These are phyloP conservation scores for Cryptococcus floricola DNA, from an alignment of 1,284 basidiomycete species.

Conservation along the genomic window DNA sequence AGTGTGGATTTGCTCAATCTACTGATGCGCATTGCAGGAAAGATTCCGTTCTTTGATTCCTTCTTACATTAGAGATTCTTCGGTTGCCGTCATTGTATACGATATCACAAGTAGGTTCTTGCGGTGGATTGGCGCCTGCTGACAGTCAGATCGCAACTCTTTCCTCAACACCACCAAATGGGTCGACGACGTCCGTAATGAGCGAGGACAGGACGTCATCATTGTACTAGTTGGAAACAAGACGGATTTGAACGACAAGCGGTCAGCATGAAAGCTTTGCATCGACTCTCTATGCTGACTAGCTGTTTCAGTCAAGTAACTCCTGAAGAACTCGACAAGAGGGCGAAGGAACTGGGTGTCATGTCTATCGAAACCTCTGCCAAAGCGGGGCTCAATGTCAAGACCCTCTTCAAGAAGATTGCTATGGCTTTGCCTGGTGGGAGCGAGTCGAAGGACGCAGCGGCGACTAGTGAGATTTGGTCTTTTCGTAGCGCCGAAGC, in stretches of 20 bases:
- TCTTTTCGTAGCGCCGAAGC: neutral
- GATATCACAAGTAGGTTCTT: conserved; percentile 89
- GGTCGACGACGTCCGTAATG: conserved; percentile 98
- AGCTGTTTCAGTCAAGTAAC: conserved; percentile 79
- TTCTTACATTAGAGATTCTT: conserved; percentile 97
- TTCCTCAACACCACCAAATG: conserved; percentile 98
- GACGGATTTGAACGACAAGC: conserved; percentile 67
- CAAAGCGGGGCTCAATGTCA: conserved; percentile 99
- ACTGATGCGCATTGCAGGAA: conserved; percentile 58
- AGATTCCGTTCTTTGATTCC: conserved; percentile 97
- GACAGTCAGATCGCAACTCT: conserved; percentile 74
- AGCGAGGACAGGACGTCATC: conserved; percentile 96
- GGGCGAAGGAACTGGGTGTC: conserved; percentile 86
- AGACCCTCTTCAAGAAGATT: conserved; percentile 97
- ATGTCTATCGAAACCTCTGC: conserved; percentile 99
- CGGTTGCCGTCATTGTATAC: conserved; percentile 96
- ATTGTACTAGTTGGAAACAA: conserved; percentile 99
- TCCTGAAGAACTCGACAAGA: conserved; percentile 90
- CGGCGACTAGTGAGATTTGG: conserved; percentile 52
- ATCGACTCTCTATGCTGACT: neutral
- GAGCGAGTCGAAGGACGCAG: conserved; percentile 67
- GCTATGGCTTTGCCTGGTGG: conserved; percentile 96
- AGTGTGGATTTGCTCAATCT: conserved; percentile 1
- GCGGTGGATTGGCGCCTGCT: neutral
- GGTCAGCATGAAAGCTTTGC: conserved; percentile 20